Base-by-base conservation (phyloP, 2,329 filamentous ascomycete species). In the Trichoderma polysporum region DNA sequence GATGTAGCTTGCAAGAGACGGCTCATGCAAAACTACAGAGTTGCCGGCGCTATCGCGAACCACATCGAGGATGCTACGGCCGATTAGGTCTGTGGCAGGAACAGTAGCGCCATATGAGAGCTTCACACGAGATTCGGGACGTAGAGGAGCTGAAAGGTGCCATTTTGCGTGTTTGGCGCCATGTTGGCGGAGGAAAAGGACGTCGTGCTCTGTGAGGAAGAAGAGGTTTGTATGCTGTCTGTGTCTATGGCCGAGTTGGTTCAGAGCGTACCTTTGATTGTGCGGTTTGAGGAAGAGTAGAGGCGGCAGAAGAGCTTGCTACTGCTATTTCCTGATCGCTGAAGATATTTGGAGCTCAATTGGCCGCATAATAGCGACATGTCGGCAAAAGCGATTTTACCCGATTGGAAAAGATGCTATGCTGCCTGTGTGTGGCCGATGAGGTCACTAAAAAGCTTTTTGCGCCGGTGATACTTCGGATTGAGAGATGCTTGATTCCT, bases 1-100 rank as follows among this genome's bases (percentile, higher is more conserved):
- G 62, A 93, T 86, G 79, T 94, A 94, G 77, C 93, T 89, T 56
- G 89, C 88, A 66, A 95, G 79, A 0, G 89, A 89, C 17, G 91
- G 90, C 69, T 88, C 85, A 63, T 86, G 84, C 47, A 92, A 73
- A 68, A 87, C 82, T 67, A 86, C 87, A 4, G 82, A 74, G 10
- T 79, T 74, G 33, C 82, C 83, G 3, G 71, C 85, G 69, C 79
- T 82, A 54, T 88, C 85, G 41, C 78, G 75, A 12, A 92, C 79
- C n/a, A 83, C 73, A 70, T 91, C 88, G 68, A 90, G 84, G 4
- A 85, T 76, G 47, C 79, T 77, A 69, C 84, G 86, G 45, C 90
- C 90, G 72, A 94, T 90, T 66, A 93, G 85, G 41, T 87, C 83
- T 61, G 79, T 76, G 62, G 86, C 84, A 0, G 75, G 69, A 12